phyloP scores from a whole-genome alignment of 108 stramenopile species.

The Fragilariopsis cylindrus region DNA sequence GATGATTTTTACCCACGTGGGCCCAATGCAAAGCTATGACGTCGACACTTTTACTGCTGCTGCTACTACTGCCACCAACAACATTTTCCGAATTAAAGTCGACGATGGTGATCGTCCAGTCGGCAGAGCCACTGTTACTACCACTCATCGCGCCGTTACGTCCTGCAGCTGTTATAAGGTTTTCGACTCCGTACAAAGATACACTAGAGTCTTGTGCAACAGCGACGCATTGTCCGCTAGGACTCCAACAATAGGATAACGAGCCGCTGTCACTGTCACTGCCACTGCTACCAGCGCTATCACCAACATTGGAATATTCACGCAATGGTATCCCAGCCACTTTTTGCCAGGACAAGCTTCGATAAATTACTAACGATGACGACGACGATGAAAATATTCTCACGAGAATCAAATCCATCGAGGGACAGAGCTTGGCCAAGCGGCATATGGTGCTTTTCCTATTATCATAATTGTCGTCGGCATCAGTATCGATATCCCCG shows the following conservation, averaged over 20 bases:
- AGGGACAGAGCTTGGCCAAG: conserved; percentile 61
- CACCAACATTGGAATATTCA: conserved; percentile 13
- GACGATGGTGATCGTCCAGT: conserved; percentile 8
- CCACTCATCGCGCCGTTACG: background rate
- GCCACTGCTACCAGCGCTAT: conserved; percentile 18
- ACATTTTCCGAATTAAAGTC: background rate
- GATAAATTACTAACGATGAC: conserved; percentile 48
- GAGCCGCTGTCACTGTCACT: background rate
- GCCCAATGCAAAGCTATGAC: conserved; percentile 40
- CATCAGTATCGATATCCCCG: background rate
- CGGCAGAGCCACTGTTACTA: conserved; percentile 12
- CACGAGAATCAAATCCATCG: conserved; percentile 78
- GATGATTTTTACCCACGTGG: conserved; percentile 42
- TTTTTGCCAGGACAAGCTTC: conserved; percentile 72
- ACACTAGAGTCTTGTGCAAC: conserved; percentile 41
- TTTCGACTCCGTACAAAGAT: conserved; percentile 59
- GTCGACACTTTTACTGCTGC: background rate
- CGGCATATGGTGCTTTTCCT: conserved; percentile 24
- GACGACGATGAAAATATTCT: conserved; percentile 3
- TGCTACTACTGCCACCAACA: background rate
- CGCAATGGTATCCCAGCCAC: conserved; percentile 41
- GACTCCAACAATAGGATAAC: conserved; percentile 56
- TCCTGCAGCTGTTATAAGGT: conserved; percentile 32
- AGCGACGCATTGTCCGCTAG: conserved; percentile 74
- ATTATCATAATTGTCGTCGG: background rate